These are phyloP conservation scores for Aspergillus neotritici DNA, from an alignment of 2,329 filamentous ascomycete species.

Conservation along the genomic window DNA sequence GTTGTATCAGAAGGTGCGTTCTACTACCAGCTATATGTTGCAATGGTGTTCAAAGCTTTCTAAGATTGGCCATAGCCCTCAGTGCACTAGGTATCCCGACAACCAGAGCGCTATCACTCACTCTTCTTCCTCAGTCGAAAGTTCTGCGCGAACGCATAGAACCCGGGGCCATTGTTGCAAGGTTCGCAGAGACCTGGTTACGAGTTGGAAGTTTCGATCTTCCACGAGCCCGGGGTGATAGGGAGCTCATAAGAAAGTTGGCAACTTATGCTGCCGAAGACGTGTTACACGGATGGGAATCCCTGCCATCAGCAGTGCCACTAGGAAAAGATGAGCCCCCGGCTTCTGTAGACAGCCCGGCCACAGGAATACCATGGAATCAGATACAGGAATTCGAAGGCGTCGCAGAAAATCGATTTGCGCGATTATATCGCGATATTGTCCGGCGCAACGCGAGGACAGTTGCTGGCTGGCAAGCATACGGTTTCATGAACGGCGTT, in stretches of 20 bases:
- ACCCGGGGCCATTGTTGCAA: conserved; percentile 84
- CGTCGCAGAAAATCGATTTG: conserved; percentile 76
- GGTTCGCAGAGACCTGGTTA: conserved; percentile 88
- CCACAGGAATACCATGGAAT: conserved; percentile 51
- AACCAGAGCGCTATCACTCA: conserved; percentile 79
- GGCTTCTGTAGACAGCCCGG: conserved; percentile 39
- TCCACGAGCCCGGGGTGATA: conserved; percentile 73
- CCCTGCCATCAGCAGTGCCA: conserved; percentile 58
- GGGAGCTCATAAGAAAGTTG: conserved; percentile 65
- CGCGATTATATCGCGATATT: conserved; percentile 81
- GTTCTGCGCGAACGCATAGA: conserved; percentile 77
- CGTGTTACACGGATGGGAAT: conserved; percentile 81
- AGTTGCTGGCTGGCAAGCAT: conserved; percentile 92
- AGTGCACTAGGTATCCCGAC: conserved; percentile 80
- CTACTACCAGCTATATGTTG: neutral
- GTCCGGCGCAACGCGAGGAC: conserved; percentile 77
- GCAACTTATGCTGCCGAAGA: conserved; percentile 82
- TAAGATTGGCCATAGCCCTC: conserved; percentile 43
- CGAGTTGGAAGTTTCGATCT: conserved; percentile 95
- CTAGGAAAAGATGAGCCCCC: conserved; percentile 37
- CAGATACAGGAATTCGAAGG: conserved; percentile 62
- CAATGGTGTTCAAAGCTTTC: neutral
- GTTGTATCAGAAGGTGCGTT: conserved; percentile 71
- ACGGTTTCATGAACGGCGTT: conserved; percentile 99
- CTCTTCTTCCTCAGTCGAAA: conserved; percentile 63